A percentile compares a stretch with the other conserved stretches of the same genome.
These are phyloP conservation scores for Phlyctochytrium arcticum DNA, from an alignment of 192 early-diverging fungal species.

Conservation along the genomic window DNA sequence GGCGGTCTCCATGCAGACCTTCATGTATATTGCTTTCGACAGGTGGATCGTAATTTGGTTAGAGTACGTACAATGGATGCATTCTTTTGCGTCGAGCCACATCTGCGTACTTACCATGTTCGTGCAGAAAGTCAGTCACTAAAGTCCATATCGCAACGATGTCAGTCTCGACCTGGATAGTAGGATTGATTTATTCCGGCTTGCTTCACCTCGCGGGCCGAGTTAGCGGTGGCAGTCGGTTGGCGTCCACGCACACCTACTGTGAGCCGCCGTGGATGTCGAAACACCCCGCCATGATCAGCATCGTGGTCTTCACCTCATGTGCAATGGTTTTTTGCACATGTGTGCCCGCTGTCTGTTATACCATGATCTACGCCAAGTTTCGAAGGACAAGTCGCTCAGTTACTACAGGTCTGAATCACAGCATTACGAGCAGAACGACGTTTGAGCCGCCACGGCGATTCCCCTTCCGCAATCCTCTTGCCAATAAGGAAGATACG, in stretches of 20 bases:
- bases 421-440: too few relatives aligned
- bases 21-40: conserved; percentile 1
- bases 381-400: not conserved
- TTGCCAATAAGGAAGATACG: too few relatives aligned
- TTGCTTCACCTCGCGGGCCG: not conserved
- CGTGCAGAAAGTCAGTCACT: not conserved
- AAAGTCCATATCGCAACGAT: not conserved
- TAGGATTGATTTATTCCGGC: not conserved
- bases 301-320: not conserved
- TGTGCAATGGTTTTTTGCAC: not conserved
- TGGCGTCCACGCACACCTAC: not conserved
- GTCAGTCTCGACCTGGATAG: not conserved
- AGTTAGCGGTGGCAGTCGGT: not conserved
- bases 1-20: not conserved
- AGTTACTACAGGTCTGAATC: too few relatives aligned
- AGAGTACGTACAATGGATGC: conserved; percentile 1
- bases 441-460: too few relatives aligned
- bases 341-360: not conserved
- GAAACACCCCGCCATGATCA: not conserved
- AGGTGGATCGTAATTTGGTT: not conserved
- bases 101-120: not conserved
- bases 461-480: too few relatives aligned
- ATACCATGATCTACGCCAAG: not conserved
- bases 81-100: too few relatives aligned
- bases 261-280: not conserved